phyloP scores from a whole-genome alignment of 768 basidiomycete genomes.

The Amanita exitialis region DNA sequence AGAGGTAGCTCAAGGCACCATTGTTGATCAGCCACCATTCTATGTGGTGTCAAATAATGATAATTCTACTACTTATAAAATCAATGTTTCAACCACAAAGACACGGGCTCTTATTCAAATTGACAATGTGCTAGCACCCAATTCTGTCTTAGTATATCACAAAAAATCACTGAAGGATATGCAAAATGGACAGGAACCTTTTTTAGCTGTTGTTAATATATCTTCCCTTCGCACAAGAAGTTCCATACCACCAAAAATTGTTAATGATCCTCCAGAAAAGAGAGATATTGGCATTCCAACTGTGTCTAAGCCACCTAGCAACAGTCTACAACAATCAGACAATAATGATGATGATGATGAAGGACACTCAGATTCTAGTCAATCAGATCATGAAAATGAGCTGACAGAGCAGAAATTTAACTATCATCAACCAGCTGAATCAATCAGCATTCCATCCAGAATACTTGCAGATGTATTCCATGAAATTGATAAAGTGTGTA shows the following conservation, averaged over 20 bases:
- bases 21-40: conserved; percentile 5
- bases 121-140: conserved; percentile 10
- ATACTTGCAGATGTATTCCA: too few relatives aligned
- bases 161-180: conserved; percentile 7
- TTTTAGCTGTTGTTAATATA: conserved; percentile 9
- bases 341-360: too few relatives aligned
- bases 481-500: too few relatives aligned
- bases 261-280: background rate
- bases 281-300: background rate
- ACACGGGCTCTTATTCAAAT: conserved; percentile 10
- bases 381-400: too few relatives aligned
- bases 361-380: too few relatives aligned
- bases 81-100: conserved; percentile 9
- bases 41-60: background rate
- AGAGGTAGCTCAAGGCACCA: conserved; percentile 7
- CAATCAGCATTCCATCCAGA: too few relatives aligned
- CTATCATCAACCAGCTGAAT: too few relatives aligned
- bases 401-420: too few relatives aligned
- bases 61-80: background rate
- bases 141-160: conserved; percentile 7
- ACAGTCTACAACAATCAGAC: too few relatives aligned
- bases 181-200: background rate
- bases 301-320: background rate
- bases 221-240: conserved; percentile 5
- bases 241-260: background rate